These are phyloP conservation scores for Pseudozyma sp. DNA, from an alignment of 1,284 basidiomycete genomes.

Conservation along the genomic window DNA sequence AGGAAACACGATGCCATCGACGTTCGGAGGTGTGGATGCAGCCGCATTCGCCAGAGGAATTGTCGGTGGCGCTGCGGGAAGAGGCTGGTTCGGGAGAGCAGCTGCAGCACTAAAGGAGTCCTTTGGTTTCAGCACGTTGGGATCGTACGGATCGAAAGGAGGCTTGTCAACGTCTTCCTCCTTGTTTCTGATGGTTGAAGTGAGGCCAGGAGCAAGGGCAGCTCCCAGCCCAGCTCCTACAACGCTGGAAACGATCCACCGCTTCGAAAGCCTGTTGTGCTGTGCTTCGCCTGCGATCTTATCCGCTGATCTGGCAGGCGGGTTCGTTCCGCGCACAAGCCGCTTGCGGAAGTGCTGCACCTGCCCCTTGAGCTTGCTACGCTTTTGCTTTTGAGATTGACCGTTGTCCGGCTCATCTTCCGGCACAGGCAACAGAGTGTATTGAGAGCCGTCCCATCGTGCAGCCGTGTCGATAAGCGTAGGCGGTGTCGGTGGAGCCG, in stretches of 20 bases:
- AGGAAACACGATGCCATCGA: constrained; percentile 7
- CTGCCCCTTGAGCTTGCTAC: neutral
- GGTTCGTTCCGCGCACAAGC: constrained; percentile 1
- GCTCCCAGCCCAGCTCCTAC: constrained; percentile 12
- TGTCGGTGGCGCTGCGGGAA: neutral
- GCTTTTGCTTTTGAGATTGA: constrained; percentile 5
- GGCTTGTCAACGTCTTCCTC: constrained; percentile 4
- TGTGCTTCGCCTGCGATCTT: neutral
- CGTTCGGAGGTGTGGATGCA: neutral
- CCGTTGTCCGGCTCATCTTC: neutral
- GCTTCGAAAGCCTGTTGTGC: constrained; percentile 3
- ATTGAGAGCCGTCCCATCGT: constrained; percentile 22
- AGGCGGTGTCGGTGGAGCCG: constrained; percentile 31
- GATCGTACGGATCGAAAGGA: constrained; percentile 45
- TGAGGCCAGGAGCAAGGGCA: constrained; percentile 8
- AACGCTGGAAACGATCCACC: constrained; percentile 1
- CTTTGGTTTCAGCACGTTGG: constrained; percentile 26
- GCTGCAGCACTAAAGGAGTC: constrained; percentile 24
- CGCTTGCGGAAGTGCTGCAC: neutral
- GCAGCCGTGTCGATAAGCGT: constrained; percentile 32
- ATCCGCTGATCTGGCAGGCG: neutral
- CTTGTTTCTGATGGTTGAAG: constrained; percentile 1
- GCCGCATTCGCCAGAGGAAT: neutral
- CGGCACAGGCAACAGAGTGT: constrained; percentile 19
- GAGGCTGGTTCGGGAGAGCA: constrained; percentile 2